A percentile compares a stretch with the other conserved stretches of the same genome.
Evolutionary conservation across 768 basidiomycete species (phyloP).

Genomic region (Mycena belliarum): DNA sequence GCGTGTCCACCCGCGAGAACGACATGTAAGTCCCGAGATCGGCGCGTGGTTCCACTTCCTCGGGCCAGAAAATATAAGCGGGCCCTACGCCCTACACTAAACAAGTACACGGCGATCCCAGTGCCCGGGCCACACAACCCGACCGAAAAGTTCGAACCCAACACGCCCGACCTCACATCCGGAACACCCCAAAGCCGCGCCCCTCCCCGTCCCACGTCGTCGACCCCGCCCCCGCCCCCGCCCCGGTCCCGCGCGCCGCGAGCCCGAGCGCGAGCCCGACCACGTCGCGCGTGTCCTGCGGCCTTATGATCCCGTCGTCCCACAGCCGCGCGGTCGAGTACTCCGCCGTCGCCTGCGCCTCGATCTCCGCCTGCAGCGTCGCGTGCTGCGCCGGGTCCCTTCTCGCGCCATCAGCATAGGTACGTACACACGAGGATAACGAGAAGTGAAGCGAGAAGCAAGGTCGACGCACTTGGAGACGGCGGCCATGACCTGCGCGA

Average conservation of each 20-base stretch:
- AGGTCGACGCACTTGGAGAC: conserved; percentile 81
- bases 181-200: conserved; percentile 85
- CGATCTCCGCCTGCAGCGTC: conserved; percentile 78
- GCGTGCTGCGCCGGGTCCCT: conserved; percentile 82
- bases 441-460: no score
- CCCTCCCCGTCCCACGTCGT: conserved; percentile 73
- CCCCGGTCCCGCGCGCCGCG: conserved; percentile 48
- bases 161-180: conserved; percentile 59
- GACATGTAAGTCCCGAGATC: no score
- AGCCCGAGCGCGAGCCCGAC: conserved; percentile 87
- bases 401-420: no score
- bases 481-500: conserved; percentile 89
- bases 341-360: conserved; percentile 81
- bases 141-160: no score
- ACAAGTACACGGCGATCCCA: no score
- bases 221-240: conserved; percentile 21
- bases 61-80: no score
- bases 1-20: no score
- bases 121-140: no score
- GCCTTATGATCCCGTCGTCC: conserved; percentile 92
- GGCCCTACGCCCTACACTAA: no score
- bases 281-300: conserved; percentile 85
- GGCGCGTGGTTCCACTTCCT: no score
- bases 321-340: conserved; percentile 93
- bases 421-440: not conserved